A percentile compares a stretch with the other conserved stretches of the same genome.
Conservation (phyloP, 169 alveolate species). For the Nephromyces sp. region DNA sequence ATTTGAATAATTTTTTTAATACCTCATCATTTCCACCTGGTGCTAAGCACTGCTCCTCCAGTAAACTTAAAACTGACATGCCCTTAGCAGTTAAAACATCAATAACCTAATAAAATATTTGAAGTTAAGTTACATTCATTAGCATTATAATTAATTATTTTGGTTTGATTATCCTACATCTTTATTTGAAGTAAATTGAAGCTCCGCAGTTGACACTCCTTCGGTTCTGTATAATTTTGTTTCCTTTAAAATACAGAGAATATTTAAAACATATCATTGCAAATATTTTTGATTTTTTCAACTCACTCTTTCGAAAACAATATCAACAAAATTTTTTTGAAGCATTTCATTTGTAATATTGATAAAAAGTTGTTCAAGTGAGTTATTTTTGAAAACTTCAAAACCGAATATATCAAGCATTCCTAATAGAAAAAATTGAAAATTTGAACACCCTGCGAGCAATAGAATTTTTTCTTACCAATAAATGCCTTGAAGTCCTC, state of each 20-base stretch:
- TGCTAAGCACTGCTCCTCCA: constrained; percentile 82
- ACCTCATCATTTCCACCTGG: constrained; percentile 77
- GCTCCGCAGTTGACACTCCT: constrained; percentile 28
- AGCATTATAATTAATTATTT: too few species aligned
- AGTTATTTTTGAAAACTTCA: constrained; percentile 88
- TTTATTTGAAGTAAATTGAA: constrained; percentile 27
- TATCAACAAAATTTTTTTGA: constrained; percentile 80
- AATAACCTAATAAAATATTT: constrained; percentile 17
- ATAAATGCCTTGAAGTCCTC: constrained; percentile 59
- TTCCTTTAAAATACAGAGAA: constrained; percentile 5
- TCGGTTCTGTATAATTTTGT: constrained; percentile 29
- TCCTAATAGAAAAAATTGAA: constrained; percentile 31
- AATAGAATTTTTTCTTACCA: constrained; percentile 77
- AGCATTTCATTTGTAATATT: constrained; percentile 95
- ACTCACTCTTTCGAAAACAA: constrained; percentile 28
- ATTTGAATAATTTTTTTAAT: not conserved
- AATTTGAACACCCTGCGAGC: constrained; percentile 91
- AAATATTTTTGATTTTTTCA: not conserved
- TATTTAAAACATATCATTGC: not conserved
- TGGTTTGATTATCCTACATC: constrained; percentile 6
- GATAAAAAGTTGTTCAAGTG: constrained; percentile 93
- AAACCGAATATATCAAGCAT: constrained; percentile 96
- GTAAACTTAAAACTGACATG: constrained; percentile 56
- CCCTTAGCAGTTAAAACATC: constrained; percentile 42
- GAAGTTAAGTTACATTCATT: too few species aligned